Evolutionary conservation across 345 rosid genomes (phyloP), one percentile per base, ranked within the genome.

Genomic region (Eucalyptus lansdowneana): DNA sequence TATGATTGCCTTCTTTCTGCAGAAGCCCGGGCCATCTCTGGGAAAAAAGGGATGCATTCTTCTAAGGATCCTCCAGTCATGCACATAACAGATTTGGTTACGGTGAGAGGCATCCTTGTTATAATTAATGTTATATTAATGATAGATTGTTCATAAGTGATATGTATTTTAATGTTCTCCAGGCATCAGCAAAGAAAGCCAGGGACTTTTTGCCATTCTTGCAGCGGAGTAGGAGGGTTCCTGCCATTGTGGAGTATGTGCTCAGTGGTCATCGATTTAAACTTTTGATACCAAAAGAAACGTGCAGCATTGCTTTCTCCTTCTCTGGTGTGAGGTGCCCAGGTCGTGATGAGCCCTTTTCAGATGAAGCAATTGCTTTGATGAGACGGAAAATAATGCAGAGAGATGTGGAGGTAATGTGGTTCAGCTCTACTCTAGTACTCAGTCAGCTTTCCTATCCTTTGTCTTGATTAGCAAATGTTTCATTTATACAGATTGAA

Each of bases 261-360:
- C 94, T 98, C 47, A 98, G 99, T 47, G 99, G 99, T 90, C 99
- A 98, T 91, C 99, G 99, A 72, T 98, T 94, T 93, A 98, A 97
- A 93, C 94, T 98, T 88, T 92, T 95, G 93, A 94, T 97, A 92
- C 98, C 99, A 5, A 98, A 96, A 94, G 99, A 96, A 91, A 94
- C 98, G 34, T 98, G 99, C 91, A 96, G 98, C 91, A 94, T 98
- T 91, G 99, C 99, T 90, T 97, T 98, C 86, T 94, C 99, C 62
- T 96, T 98, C 92, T 98, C 99, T 90, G 99, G 99, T 86, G 99
- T 98, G 89, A 95, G 99, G 90, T 98, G 99, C 89, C 98, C 99
- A 89, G 99, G 98, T 72, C 97, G 99, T 83, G 97, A 91, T 24
- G 99, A 96, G 91, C 99, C 96, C 19, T 96, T 94, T 91, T 96